A percentile compares a stretch with the other conserved stretches of the same genome.
Evolutionary conservation across 1,284 basidiomycete genomes (phyloP).

Genomic region (Puccinia polysora): DNA sequence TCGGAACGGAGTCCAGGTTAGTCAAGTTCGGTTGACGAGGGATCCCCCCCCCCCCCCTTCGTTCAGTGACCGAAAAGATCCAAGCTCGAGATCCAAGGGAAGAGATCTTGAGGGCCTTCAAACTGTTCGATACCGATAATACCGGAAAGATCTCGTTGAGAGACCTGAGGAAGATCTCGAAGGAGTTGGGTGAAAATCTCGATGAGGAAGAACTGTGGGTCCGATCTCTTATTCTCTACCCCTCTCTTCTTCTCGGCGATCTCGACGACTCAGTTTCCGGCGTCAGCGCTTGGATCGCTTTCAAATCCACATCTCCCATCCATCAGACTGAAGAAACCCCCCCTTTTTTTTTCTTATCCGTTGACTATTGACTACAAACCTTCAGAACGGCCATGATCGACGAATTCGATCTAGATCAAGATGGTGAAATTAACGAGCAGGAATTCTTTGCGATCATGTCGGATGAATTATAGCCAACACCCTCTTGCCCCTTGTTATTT

Average conservation of each 20-base stretch:
- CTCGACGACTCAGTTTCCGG: background rate
- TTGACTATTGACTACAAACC: background rate
- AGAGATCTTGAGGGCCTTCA: slow-evolving; percentile 90
- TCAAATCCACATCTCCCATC: background rate
- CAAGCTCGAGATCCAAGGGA: slow-evolving; percentile 90
- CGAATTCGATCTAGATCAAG: slow-evolving; percentile 97
- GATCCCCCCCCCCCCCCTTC: background rate
- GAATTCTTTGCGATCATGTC: slow-evolving; percentile 97
- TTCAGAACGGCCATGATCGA: slow-evolving; percentile 98
- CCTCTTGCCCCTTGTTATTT: background rate
- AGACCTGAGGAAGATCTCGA: slow-evolving; percentile 87
- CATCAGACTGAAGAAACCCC: too few species aligned
- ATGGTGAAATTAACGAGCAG: slow-evolving; percentile 91
- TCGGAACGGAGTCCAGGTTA: too few species aligned
- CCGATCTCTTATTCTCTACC: too few species aligned
- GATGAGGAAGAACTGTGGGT: slow-evolving; percentile 96
- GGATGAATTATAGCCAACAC: slow-evolving; percentile 61
- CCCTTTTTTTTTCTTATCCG: background rate
- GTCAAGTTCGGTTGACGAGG: too few species aligned
- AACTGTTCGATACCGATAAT: slow-evolving; percentile 92
- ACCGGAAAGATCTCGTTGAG: slow-evolving; percentile 89
- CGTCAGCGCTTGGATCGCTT: background rate
- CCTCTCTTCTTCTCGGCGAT: slow-evolving; percentile 23
- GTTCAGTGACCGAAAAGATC: slow-evolving; percentile 85
- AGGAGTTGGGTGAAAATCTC: slow-evolving; percentile 90